These are phyloP conservation scores for Neofusicoccum sp. DNA, from an alignment of 2,329 filamentous ascomycete genomes.

Conservation along the genomic window DNA sequence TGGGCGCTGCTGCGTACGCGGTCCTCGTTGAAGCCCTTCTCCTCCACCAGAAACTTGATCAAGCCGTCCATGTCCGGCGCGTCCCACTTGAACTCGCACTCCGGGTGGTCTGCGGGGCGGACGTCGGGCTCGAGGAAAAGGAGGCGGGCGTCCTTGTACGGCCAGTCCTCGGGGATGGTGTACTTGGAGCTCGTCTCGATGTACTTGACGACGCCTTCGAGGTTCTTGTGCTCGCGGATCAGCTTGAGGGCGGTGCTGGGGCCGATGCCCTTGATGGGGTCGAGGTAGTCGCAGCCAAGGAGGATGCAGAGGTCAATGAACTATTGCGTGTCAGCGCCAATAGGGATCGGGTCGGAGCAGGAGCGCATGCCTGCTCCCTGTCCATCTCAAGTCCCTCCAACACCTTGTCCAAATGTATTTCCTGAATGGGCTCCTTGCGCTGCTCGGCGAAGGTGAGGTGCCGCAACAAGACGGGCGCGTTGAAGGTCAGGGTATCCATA, in stretches of 20 bases:
- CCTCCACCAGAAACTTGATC: conserved; percentile 82
- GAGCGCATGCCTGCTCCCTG: conserved; percentile 65
- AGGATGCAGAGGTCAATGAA: conserved; percentile 98
- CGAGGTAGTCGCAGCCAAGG: conserved; percentile 95
- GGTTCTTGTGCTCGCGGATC: conserved; percentile 83
- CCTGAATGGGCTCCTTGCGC: conserved; percentile 94
- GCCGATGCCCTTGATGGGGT: conserved; percentile 92
- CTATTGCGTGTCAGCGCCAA: conserved; percentile 43
- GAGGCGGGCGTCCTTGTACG: conserved; percentile 84
- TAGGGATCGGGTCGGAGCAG: neutral
- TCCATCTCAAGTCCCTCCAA: conserved; percentile 88
- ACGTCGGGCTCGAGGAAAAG: conserved; percentile 93
- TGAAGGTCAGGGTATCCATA: conserved; percentile 98
- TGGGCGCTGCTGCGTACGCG: conserved; percentile 77
- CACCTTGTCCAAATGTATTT: conserved; percentile 85
- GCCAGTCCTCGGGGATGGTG: conserved; percentile 92
- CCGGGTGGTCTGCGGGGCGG: conserved; percentile 72
- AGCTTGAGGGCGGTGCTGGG: conserved; percentile 89
- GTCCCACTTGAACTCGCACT: conserved; percentile 98
- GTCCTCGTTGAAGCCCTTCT: conserved; percentile 97
- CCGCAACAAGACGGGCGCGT: conserved; percentile 83
- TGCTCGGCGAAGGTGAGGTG: conserved; percentile 97
- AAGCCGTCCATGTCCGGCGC: conserved; percentile 87
- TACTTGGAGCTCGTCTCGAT: conserved; percentile 76
- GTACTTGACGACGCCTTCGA: conserved; percentile 87